These are phyloP conservation scores for Pseudogymnoascus sp. DNA, from an alignment of 2,329 filamentous ascomycete species.

Conservation along the genomic window DNA sequence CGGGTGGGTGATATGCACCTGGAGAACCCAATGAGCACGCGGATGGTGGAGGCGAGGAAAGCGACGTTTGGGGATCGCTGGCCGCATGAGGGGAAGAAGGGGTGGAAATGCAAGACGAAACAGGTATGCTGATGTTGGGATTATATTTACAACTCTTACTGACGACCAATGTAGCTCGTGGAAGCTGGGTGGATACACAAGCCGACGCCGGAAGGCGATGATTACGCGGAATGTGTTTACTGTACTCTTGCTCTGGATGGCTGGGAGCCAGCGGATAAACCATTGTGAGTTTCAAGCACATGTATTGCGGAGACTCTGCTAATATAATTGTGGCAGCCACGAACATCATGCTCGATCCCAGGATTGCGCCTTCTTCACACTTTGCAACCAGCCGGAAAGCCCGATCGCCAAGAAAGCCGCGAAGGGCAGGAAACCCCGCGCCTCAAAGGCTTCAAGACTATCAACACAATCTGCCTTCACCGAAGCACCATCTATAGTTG, in stretches of 20 bases:
- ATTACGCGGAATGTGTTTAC: slow-evolving; percentile 86
- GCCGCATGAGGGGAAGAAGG: slow-evolving; percentile 83
- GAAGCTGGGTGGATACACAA: slow-evolving; percentile 94
- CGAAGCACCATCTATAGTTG: slow-evolving; percentile 38
- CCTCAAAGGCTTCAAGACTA: slow-evolving; percentile 62
- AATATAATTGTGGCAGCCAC: slow-evolving; percentile 45
- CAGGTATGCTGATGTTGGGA: slow-evolving; percentile 49
- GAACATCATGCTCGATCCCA: slow-evolving; percentile 77
- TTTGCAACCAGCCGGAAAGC: slow-evolving; percentile 49
- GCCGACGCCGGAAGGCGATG: slow-evolving; percentile 71
- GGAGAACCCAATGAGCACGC: slow-evolving; percentile 64
- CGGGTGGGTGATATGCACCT: slow-evolving; percentile 54
- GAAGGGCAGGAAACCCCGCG: slow-evolving; percentile 43
- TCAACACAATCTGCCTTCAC: slow-evolving; percentile 52
- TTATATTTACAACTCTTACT: slow-evolving; percentile 8
- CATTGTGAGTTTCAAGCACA: slow-evolving; percentile 50
- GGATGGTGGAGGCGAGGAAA: slow-evolving; percentile 68
- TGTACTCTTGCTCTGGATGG: slow-evolving; percentile 84
- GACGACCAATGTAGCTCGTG: slow-evolving; percentile 54
- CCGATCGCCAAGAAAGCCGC: slow-evolving; percentile 41
- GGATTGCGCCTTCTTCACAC: slow-evolving; percentile 72
- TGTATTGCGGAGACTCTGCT: neutral
- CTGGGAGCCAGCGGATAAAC: slow-evolving; percentile 90
- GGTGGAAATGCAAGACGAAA: slow-evolving; percentile 82
- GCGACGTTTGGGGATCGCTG: slow-evolving; percentile 78